Conservation (phyloP, 2,329 filamentous ascomycete genomes). For the Stachybotrys echinatus region DNA sequence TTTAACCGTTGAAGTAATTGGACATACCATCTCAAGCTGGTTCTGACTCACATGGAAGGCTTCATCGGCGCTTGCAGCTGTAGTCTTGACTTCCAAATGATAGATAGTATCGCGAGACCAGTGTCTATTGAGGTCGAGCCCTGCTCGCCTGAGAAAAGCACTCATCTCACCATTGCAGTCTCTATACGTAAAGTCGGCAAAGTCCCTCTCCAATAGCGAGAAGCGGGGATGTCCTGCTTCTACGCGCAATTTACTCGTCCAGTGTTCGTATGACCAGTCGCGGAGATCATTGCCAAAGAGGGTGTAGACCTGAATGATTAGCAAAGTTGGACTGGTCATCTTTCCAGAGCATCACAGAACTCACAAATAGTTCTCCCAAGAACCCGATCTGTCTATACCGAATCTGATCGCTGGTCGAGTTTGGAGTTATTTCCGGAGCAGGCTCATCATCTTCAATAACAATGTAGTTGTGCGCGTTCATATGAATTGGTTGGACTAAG, state of each 20-base stretch:
- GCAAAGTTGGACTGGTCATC: background rate
- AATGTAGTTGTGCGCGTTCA: no score
- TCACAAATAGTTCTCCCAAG: slow-evolving; percentile 4
- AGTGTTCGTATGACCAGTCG: slow-evolving; percentile 4
- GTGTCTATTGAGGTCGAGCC: background rate
- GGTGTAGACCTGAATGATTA: slow-evolving; percentile 1
- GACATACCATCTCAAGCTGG: slow-evolving; percentile 4
- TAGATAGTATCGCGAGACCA: slow-evolving; percentile 6
- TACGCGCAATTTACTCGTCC: slow-evolving; percentile 8
- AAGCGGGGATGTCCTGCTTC: slow-evolving; percentile 3
- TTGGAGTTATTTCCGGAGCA: background rate
- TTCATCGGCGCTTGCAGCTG: background rate
- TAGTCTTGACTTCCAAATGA: slow-evolving; percentile 7
- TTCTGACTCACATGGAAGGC: slow-evolving; percentile 5
- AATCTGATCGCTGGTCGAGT: slow-evolving; percentile 2
- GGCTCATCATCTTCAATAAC: background rate
- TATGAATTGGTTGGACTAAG: no score
- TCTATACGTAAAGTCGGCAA: slow-evolving; percentile 6
- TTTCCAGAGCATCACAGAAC: background rate
- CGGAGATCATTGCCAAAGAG: slow-evolving; percentile 3
- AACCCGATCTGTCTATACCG: slow-evolving; percentile 3
- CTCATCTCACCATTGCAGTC: slow-evolving; percentile 4
- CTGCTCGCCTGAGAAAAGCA: background rate
- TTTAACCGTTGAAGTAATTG: background rate
- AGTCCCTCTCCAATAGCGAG: background rate